Percentiles rank a stretch among this genome's conserved stretches.
These are phyloP conservation scores for Ramaria rubella DNA, from an alignment of 768 basidiomycete genomes.

Conservation along the genomic window DNA sequence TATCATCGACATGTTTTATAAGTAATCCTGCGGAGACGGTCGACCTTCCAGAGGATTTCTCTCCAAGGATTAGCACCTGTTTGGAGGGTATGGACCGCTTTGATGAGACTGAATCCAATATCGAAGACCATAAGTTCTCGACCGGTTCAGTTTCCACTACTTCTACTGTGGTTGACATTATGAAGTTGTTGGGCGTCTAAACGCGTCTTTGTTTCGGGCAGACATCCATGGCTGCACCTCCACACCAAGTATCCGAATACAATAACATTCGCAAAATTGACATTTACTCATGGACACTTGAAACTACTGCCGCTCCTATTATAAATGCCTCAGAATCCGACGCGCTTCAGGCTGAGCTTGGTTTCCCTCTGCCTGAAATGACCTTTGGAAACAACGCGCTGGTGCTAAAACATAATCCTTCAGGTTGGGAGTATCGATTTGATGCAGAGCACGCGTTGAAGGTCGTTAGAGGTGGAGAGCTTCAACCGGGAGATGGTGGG, in stretches of 20 bases:
- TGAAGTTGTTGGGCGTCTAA: background rate
- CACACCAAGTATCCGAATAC: constrained; percentile 62
- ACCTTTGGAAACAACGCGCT: constrained; percentile 85
- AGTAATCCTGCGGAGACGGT: constrained; percentile 64
- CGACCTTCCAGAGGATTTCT: constrained; percentile 74
- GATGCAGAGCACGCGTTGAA: constrained; percentile 60
- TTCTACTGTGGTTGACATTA: constrained; percentile 8
- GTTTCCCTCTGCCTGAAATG: constrained; percentile 92
- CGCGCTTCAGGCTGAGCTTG: constrained; percentile 52
- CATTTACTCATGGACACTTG: constrained; percentile 62
- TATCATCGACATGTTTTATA: constrained; percentile 57
- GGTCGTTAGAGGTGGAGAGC: constrained; percentile 68
- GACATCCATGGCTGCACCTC: constrained; percentile 38
- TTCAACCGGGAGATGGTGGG: constrained; percentile 76
- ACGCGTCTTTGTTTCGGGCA: background rate
- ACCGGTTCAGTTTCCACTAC: constrained; percentile 23
- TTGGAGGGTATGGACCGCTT: constrained; percentile 79
- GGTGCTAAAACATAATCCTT: constrained; percentile 54
- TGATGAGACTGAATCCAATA: constrained; percentile 80
- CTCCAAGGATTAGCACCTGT: constrained; percentile 79
- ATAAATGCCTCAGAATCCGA: constrained; percentile 74
- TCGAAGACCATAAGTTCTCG: constrained; percentile 90
- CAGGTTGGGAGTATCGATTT: constrained; percentile 62
- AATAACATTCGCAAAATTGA: constrained; percentile 64
- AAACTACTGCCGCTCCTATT: constrained; percentile 68